Base-by-base conservation (phyloP, 164 flowering plant species). In the Cinnamomum micranthum region DNA sequence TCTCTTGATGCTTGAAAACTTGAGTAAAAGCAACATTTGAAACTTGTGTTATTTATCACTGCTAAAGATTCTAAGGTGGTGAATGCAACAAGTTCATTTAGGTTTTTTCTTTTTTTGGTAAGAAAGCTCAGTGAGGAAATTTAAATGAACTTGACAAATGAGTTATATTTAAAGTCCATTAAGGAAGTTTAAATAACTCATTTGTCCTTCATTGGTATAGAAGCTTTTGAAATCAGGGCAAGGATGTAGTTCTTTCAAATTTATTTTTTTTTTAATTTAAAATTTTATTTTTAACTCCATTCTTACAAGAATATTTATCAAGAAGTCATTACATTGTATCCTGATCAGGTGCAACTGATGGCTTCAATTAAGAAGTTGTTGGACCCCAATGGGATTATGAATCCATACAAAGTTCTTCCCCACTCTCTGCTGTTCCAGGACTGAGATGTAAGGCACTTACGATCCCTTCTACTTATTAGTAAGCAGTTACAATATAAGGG, bases 331-430 rank as follows among this genome's bases (percentile, higher is more conserved):
- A 55, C 59, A 55, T 55, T 55, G 60, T 17, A 72, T 60, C 64
- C 72, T 69, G 55, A 68, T 76, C 86, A 95, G 99, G 97, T 95
- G 51, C 88, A 87, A 76, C 73, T 95, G 64, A 95, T 95, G 99
- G 88, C 77, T 75, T 87, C 96, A 72, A 85, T 93, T 35, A 93
- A 95, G 88, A 91, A 89, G 81, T 75, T 90, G 80, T 70, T 92
- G 81, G 98, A 95, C 75, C 95, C 97, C 24, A 88, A 85, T 58
- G 85, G 91, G 20, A 90, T 95, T 69, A 88, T 93, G 69, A 95
- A 93, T 79, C 99, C 99, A 2, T 95, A 95, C 62, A 95, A 95
- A 84, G 97, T 95, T 82, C 92, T 93, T 75, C 97, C 99, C 0
- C 83, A 75, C 27, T 79, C 88, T 17, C 71, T 83, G 77, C 72